A percentile compares a stretch with the other conserved stretches of the same genome.
Evolutionary conservation across 176 grass and related monocot genomes (phyloP).

Genomic region (Themeda triandra): DNA sequence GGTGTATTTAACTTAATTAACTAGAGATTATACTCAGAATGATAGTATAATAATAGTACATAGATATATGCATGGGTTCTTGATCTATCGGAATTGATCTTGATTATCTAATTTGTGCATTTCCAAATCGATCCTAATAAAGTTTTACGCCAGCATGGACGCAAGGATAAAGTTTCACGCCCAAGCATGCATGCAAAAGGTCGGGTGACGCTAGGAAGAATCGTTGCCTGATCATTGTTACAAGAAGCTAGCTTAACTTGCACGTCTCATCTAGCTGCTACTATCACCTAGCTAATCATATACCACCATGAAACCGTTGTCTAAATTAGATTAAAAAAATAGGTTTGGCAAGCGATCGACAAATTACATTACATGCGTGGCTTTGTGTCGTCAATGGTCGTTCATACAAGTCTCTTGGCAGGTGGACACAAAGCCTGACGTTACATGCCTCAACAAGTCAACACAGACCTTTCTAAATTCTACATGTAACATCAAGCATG

Average conservation of each 20-base stretch:
- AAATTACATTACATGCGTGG: neutral
- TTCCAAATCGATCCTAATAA: neutral
- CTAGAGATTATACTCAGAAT: too few relatives aligned
- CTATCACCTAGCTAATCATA: conserved; percentile 5
- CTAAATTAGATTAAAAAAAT: neutral
- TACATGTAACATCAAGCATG: neutral
- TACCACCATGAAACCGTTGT: neutral
- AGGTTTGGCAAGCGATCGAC: conserved; percentile 32
- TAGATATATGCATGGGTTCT: neutral
- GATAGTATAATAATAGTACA: too few relatives aligned
- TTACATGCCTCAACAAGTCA: neutral
- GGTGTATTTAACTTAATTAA: too few relatives aligned
- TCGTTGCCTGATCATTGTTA: conserved; percentile 1
- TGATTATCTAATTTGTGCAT: neutral
- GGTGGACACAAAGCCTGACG: conserved; percentile 31
- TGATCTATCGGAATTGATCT: neutral
- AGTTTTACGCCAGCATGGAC: neutral
- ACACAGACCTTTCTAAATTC: neutral
- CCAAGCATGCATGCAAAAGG: neutral
- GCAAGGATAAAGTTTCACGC: neutral
- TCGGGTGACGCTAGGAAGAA: neutral
- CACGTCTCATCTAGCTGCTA: conserved; percentile 43
- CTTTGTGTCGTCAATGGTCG: conserved; percentile 12
- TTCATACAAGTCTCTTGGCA: conserved; percentile 24
- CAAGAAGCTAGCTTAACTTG: conserved; percentile 31